phyloP scores from a whole-genome alignment of 108 stramenopile species.

The Chaetoceros muelleri region DNA sequence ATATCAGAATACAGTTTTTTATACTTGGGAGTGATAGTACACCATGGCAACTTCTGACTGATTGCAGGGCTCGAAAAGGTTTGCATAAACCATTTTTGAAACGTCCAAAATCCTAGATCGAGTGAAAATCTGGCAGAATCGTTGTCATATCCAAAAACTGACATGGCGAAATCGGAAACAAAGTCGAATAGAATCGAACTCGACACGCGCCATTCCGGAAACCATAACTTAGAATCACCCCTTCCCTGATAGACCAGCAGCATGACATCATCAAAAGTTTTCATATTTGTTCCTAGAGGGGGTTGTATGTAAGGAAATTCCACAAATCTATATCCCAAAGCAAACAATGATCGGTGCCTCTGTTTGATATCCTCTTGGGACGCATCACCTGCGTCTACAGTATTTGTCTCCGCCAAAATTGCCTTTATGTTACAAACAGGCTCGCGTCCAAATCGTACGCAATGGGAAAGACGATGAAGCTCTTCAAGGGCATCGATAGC shows the following conservation, averaged over 20 bases:
- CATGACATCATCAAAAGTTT: slow-evolving; percentile 22
- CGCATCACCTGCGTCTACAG: slow-evolving; percentile 36
- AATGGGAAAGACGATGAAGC: slow-evolving; percentile 7
- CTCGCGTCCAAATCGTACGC: not conserved
- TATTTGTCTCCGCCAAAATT: slow-evolving; percentile 45
- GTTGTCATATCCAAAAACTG: slow-evolving; percentile 27
- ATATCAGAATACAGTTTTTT: slow-evolving; percentile 2
- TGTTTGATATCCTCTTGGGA: slow-evolving; percentile 22
- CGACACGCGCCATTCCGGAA: slow-evolving; percentile 8
- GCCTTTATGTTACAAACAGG: slow-evolving; percentile 7
- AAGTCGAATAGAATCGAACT: slow-evolving; percentile 26
- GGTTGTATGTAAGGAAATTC: slow-evolving; percentile 46
- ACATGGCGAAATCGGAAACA: slow-evolving; percentile 37
- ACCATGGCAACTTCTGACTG: slow-evolving; percentile 8
- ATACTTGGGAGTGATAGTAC: slow-evolving; percentile 1
- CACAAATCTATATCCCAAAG: slow-evolving; percentile 37
- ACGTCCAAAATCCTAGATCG: slow-evolving; percentile 8
- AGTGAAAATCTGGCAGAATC: not conserved
- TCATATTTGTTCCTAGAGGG: slow-evolving; percentile 15
- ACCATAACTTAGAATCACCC: not conserved
- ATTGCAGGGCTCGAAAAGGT: slow-evolving; percentile 1
- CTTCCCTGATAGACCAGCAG: slow-evolving; percentile 30
- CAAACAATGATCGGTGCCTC: slow-evolving; percentile 29
- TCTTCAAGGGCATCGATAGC: slow-evolving; percentile 21
- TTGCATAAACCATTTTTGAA: slow-evolving; percentile 6